Evolutionary conservation across 169 alveolate species (phyloP).

Genomic region (Cryptosporidium sp.): DNA sequence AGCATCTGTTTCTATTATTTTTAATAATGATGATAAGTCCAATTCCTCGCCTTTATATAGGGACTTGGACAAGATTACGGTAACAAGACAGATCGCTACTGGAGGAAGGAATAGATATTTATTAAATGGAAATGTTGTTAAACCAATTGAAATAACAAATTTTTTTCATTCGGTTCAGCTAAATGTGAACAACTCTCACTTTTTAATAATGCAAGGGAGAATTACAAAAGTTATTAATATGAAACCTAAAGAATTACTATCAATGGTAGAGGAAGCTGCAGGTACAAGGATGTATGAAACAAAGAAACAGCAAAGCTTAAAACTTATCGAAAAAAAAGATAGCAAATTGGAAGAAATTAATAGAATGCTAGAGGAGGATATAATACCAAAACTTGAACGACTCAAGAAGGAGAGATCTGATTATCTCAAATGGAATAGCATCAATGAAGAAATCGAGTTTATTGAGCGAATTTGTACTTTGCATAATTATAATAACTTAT

Average conservation of each 20-base stretch:
- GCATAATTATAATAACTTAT: slow-evolving; percentile 76
- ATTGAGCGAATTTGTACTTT: slow-evolving; percentile 51
- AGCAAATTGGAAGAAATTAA: slow-evolving; percentile 91
- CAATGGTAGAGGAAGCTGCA: slow-evolving; percentile 98
- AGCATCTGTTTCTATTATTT: slow-evolving; percentile 96
- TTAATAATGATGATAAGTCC: slow-evolving; percentile 90
- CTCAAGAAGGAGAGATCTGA: slow-evolving; percentile 86
- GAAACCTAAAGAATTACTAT: slow-evolving; percentile 96
- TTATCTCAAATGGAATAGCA: slow-evolving; percentile 75
- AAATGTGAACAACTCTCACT: slow-evolving; percentile 98
- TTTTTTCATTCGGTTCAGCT: slow-evolving; percentile 94
- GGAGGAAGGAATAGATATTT: slow-evolving; percentile 96
- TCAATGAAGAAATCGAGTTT: slow-evolving; percentile 75
- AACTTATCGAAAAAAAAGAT: slow-evolving; percentile 91
- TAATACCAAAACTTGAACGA: slow-evolving; percentile 90
- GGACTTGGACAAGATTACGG: slow-evolving; percentile 89
- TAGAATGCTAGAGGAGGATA: slow-evolving; percentile 89
- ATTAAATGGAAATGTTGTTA: slow-evolving; percentile 94
- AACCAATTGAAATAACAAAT: slow-evolving; percentile 92
- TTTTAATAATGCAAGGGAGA: slow-evolving; percentile 98
- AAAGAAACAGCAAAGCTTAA: slow-evolving; percentile 93
- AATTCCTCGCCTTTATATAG: slow-evolving; percentile 88
- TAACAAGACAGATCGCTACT: slow-evolving; percentile 92
- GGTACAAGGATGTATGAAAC: slow-evolving; percentile 96
- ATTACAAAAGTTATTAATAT: slow-evolving; percentile 97